phyloP scores from a whole-genome alignment of 345 rosid species.

The Eucalyptus grandis region DNA sequence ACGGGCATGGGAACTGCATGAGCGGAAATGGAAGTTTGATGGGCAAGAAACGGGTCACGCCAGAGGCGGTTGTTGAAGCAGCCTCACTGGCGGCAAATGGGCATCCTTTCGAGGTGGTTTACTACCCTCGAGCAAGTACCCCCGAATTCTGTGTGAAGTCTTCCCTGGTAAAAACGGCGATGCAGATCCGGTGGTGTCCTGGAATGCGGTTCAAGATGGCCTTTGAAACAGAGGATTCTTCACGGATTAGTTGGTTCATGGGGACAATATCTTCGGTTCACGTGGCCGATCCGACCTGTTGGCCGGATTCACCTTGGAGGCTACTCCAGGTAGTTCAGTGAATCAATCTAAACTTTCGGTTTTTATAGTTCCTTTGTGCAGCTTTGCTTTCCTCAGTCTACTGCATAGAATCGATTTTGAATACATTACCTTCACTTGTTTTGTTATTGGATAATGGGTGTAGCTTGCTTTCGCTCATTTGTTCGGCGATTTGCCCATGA shows the following conservation, averaged over 20 bases:
- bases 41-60: slow-evolving; percentile 31
- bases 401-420: neutral
- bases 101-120: slow-evolving; percentile 53
- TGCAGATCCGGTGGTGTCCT: slow-evolving; percentile 54
- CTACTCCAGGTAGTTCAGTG: slow-evolving; percentile 53
- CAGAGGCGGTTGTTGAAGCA: slow-evolving; percentile 51
- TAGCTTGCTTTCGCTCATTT: neutral
- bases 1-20: slow-evolving; percentile 12
- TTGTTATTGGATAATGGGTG: neutral
- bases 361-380: neutral
- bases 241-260: slow-evolving; percentile 79
- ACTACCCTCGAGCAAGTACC: slow-evolving; percentile 55
- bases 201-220: slow-evolving; percentile 84
- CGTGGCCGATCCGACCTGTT: slow-evolving; percentile 46
- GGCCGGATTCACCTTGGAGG: slow-evolving; percentile 81
- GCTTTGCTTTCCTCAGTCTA: neutral
- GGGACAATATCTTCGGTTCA: slow-evolving; percentile 65
- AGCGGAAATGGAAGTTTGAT: slow-evolving; percentile 8
- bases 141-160: slow-evolving; percentile 57
- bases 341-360: neutral
- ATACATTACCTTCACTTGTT: neutral
- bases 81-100: slow-evolving; percentile 42
- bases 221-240: slow-evolving; percentile 71
- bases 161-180: slow-evolving; percentile 39
- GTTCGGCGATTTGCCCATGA: neutral